Evolutionary conservation across 352 stramenopile species (phyloP).

Genomic region (Pythium aquatile): DNA sequence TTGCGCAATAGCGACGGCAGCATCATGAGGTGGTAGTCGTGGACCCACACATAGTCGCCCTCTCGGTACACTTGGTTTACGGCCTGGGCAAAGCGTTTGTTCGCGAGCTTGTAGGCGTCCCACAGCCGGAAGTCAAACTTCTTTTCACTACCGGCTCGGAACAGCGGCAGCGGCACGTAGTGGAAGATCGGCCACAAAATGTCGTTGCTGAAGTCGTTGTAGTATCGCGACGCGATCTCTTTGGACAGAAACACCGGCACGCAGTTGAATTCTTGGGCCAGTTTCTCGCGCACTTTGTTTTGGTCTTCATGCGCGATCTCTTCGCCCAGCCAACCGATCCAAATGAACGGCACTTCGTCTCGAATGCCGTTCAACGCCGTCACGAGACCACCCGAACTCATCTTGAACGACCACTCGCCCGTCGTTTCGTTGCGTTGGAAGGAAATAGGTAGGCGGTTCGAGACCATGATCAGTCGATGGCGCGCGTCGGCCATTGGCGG

Average conservation of each 20-base stretch:
- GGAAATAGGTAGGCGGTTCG: conserved; percentile 90
- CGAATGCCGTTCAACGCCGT: conserved; percentile 87
- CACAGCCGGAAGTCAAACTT: conserved; percentile 90
- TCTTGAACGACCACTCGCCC: conserved; percentile 84
- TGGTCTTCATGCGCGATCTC: conserved; percentile 86
- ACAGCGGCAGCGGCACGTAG: conserved; percentile 88
- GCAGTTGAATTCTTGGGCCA: conserved; percentile 87
- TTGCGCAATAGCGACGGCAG: conserved; percentile 74
- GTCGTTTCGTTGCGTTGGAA: conserved; percentile 83
- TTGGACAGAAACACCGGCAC: conserved; percentile 88
- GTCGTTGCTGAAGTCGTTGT: conserved; percentile 92
- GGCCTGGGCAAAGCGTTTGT: conserved; percentile 79
- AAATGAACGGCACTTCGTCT: conserved; percentile 89
- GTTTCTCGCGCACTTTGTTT: conserved; percentile 73
- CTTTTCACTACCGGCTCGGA: conserved; percentile 86
- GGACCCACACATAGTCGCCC: conserved; percentile 86
- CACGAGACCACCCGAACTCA: conserved; percentile 87
- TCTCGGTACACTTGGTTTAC: conserved; percentile 78
- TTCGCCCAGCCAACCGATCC: conserved; percentile 90
- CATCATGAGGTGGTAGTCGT: conserved; percentile 91
- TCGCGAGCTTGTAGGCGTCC: conserved; percentile 86
- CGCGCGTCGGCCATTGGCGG: conserved; percentile 55
- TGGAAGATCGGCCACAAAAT: conserved; percentile 92
- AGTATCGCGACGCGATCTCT: conserved; percentile 87
- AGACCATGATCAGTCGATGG: conserved; percentile 87